Percentiles rank a stretch among this genome's conserved stretches.
phyloP scores from a whole-genome alignment of 2,329 filamentous ascomycete genomes.

The Neofusicoccum parvum region DNA sequence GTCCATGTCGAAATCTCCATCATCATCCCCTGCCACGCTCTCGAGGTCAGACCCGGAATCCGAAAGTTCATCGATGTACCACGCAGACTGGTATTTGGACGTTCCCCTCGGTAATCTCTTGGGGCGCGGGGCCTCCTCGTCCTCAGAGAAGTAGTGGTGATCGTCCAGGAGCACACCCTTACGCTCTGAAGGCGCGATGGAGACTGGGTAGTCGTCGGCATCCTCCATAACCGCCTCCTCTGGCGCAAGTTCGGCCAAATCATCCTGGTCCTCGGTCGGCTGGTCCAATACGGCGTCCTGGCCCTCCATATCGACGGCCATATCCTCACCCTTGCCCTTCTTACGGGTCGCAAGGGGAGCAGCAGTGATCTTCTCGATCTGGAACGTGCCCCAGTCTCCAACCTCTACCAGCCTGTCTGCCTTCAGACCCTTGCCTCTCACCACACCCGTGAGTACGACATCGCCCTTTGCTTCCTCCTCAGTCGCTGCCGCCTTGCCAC shows the following conservation, averaged over 20 bases:
- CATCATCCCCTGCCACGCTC: constrained; percentile 57
- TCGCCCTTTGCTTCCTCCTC: constrained; percentile 56
- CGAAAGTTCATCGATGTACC: constrained; percentile 83
- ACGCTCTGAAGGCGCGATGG: constrained; percentile 51
- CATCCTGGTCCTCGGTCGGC: constrained; percentile 79
- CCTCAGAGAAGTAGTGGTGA: constrained; percentile 92
- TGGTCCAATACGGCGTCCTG: constrained; percentile 63
- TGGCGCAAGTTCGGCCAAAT: constrained; percentile 79
- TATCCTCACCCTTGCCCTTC: constrained; percentile 63
- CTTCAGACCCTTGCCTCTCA: constrained; percentile 84
- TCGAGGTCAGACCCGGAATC: constrained; percentile 83
- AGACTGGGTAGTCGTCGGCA: constrained; percentile 53
- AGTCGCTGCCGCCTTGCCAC: constrained; percentile 44
- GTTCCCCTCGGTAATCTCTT: constrained; percentile 87
- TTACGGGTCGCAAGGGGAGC: constrained; percentile 65
- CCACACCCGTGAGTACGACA: constrained; percentile 78
- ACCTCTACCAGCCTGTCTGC: constrained; percentile 88
- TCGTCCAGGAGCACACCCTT: constrained; percentile 94
- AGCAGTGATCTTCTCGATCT: constrained; percentile 84
- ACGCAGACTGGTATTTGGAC: constrained; percentile 90
- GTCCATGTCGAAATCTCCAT: constrained; percentile 52
- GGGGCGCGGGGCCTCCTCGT: constrained; percentile 60
- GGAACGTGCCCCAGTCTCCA: constrained; percentile 91
- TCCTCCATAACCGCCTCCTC: constrained; percentile 82
- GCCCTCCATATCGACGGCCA: constrained; percentile 65